Evolutionary conservation across 2,329 filamentous ascomycete species (phyloP), one percentile per base, ranked within the genome.

Genomic region (Hypomyces perniciosus): DNA sequence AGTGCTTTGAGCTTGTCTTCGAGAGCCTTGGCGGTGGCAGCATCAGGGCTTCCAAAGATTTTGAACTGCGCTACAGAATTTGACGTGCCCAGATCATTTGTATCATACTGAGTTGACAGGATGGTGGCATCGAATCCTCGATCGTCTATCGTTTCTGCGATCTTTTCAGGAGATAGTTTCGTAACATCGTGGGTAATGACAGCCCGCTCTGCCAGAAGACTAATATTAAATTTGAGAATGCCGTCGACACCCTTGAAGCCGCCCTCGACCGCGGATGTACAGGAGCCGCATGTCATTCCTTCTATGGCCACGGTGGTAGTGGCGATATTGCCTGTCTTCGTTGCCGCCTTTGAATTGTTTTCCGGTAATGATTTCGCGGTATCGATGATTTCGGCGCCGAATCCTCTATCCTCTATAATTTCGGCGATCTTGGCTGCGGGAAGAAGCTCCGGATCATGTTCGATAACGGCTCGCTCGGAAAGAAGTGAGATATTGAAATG

Each of bases 241-340:
- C 93, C 93, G 8, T 87, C 82, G 2, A 92, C 70, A 56, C 79
- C 81, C 58, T 83, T 81, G 69, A 99, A 93, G 4, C 87, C 90
- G 46, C 81, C 79, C 62, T 96, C 88, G 2, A 97, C 84, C 5
- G 92, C 90, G 1, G 92, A 92, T 1, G 93, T 97, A 69, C 93
- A 99, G 39, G 93, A 90, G 26, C 92, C 92, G 65, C 93, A 97
- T 1, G 93, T 99, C 93, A 99, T 99, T 46, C 93, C 93, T 59
- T 93, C 89, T 49, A 99, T 88, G 4, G 88, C 84, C 13, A 99
- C 78, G 0, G 91, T 97, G 0, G 91, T 96, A 1, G 83, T 88
- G 51, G 85, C 76, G 4, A 80, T 62, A 46, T 72, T 70, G 55
- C 73, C 68, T 51, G 65, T 65, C 54, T 65, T 61, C 54, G 64